A percentile compares a stretch with the other conserved stretches of the same genome.
Conservation (phyloP, 208 protist genomes). For the Trypanosoma theileri region DNA sequence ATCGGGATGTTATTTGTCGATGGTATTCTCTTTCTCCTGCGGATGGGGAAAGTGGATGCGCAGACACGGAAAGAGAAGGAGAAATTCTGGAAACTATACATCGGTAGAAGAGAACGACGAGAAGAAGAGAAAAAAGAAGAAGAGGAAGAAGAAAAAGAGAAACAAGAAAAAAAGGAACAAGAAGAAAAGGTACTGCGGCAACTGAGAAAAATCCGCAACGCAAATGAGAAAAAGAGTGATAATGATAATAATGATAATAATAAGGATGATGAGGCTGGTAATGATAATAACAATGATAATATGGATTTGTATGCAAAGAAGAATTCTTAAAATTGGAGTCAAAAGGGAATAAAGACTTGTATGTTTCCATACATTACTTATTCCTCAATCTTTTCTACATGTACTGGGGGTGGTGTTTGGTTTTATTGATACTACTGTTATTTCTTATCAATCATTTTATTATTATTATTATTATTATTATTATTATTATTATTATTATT, state of each 20-base stretch:
- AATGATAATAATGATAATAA: background rate
- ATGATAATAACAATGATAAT: background rate
- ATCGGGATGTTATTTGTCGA: slow-evolving; percentile 77
- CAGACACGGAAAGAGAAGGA: slow-evolving; percentile 34
- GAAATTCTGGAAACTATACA: slow-evolving; percentile 5
- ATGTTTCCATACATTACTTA: too few relatives aligned
- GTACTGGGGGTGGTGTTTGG: too few relatives aligned
- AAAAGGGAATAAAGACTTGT: background rate
- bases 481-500: too few relatives aligned
- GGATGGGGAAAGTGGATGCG: slow-evolving; percentile 54
- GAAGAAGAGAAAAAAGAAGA: background rate
- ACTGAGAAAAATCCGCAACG: background rate
- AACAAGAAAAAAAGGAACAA: background rate
- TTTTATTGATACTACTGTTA: too few relatives aligned
- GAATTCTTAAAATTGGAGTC: slow-evolving; percentile 9
- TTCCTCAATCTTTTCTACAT: too few relatives aligned
- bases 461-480: too few relatives aligned
- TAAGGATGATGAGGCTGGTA: background rate
- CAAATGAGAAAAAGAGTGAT: background rate
- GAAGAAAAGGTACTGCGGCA: background rate
- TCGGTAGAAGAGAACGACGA: background rate
- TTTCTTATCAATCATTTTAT: too few relatives aligned
- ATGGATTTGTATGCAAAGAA: slow-evolving; percentile 17
- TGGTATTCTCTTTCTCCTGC: slow-evolving; percentile 61
- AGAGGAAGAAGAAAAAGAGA: background rate